These are phyloP conservation scores for Linum usitatissimum DNA, from an alignment of 345 rosid genomes.

Conservation along the genomic window DNA sequence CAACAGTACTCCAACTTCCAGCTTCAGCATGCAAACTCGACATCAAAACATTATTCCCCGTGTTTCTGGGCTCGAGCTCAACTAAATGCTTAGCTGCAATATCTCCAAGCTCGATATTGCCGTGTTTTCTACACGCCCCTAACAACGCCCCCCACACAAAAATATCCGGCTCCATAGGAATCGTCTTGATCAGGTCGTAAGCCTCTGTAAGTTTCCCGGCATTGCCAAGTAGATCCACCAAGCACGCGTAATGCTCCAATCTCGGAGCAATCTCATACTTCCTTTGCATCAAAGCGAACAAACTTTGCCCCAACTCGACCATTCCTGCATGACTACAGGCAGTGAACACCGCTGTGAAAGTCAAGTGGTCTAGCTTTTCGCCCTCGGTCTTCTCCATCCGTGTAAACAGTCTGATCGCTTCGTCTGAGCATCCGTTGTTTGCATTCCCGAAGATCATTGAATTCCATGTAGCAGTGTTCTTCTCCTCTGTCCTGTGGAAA, in stretches of 20 bases:
- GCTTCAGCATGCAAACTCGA: slow-evolving; percentile 48
- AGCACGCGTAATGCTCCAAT: slow-evolving; percentile 70
- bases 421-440: slow-evolving; percentile 54
- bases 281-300: slow-evolving; percentile 57
- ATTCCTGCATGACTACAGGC: slow-evolving; percentile 74
- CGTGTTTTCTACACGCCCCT: slow-evolving; percentile 75
- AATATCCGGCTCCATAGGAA: slow-evolving; percentile 62
- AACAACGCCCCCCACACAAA: slow-evolving; percentile 88
- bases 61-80: slow-evolving; percentile 62
- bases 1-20: slow-evolving; percentile 49
- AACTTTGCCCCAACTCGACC: slow-evolving; percentile 48
- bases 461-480: slow-evolving; percentile 64
- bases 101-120: slow-evolving; percentile 55
- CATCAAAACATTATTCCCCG: slow-evolving; percentile 44
- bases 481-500: slow-evolving; percentile 41
- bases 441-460: slow-evolving; percentile 81
- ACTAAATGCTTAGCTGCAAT: slow-evolving; percentile 50
- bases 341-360: slow-evolving; percentile 67
- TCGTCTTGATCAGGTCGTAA: slow-evolving; percentile 37
- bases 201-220: slow-evolving; percentile 65
- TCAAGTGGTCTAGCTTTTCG: slow-evolving; percentile 55
- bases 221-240: slow-evolving; percentile 76
- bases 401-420: slow-evolving; percentile 56
- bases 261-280: slow-evolving; percentile 51
- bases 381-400: slow-evolving; percentile 47